phyloP scores from a whole-genome alignment of 306 rosid genomes.

The Inga laurina region DNA sequence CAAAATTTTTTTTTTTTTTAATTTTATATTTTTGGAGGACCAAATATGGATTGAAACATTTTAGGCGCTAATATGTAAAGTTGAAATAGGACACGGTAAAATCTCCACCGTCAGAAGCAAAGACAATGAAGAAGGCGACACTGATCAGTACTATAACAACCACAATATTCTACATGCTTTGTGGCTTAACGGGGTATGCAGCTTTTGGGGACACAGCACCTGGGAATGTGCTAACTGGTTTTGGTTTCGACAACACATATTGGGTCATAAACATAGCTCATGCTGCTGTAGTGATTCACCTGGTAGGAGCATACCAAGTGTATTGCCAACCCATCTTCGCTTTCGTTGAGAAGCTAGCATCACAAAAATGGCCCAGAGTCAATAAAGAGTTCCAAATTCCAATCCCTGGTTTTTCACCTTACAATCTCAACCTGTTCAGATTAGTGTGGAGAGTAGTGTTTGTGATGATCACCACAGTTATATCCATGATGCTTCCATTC shows the following conservation, averaged over 20 bases:
- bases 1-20: no score
- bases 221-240: conserved; percentile 85
- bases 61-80: background rate
- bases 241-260: conserved; percentile 75
- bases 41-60: background rate
- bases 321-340: conserved; percentile 76
- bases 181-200: conserved; percentile 90
- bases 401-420: conserved; percentile 44
- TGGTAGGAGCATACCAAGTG: conserved; percentile 89
- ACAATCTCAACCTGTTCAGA: conserved; percentile 55
- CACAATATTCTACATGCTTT: conserved; percentile 66
- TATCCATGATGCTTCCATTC: conserved; percentile 81
- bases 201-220: conserved; percentile 83
- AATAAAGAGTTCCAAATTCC: conserved; percentile 47
- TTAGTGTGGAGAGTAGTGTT: conserved; percentile 63
- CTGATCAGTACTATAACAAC: conserved; percentile 56
- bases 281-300: conserved; percentile 80
- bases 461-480: conserved; percentile 59
- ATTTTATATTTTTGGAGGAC: background rate
- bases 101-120: conserved; percentile 85
- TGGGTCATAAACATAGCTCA: conserved; percentile 88
- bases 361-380: conserved; percentile 49
- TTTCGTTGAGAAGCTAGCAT: conserved; percentile 57
- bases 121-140: conserved; percentile 82
- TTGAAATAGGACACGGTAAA: conserved; percentile 68